phyloP scores from a whole-genome alignment of 768 basidiomycete genomes.

The Lyophyllum atratum region DNA sequence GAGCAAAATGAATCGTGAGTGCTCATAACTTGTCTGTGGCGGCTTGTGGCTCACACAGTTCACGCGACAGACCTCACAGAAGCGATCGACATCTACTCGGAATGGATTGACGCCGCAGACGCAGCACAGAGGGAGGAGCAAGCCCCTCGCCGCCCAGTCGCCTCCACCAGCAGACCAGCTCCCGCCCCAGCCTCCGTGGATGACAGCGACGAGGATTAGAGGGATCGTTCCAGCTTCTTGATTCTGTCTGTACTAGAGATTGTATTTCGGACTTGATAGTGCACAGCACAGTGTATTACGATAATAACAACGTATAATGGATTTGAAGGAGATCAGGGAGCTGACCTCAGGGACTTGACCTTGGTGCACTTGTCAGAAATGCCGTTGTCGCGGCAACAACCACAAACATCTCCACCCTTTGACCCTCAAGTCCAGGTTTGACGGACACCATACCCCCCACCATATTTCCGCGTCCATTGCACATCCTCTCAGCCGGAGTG shows the following conservation, averaged over 20 bases:
- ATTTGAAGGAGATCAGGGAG: constrained; percentile 5
- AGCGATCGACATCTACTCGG: constrained; percentile 86
- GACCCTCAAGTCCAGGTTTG: constrained; percentile 13
- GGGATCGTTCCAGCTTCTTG: constrained; percentile 5
- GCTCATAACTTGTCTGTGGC: constrained; percentile 2
- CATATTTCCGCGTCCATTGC: constrained; percentile 8
- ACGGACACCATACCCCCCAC: constrained; percentile 16
- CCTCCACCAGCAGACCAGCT: constrained; percentile 60
- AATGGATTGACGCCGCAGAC: constrained; percentile 90
- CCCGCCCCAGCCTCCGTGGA: constrained; percentile 44
- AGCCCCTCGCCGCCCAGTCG: constrained; percentile 50
- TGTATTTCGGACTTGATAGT: constrained; percentile 16
- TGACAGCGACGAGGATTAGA: constrained; percentile 54
- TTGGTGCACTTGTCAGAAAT: constrained; percentile 3
- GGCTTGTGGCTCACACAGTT: constrained; percentile 6
- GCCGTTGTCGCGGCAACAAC: constrained; percentile 26
- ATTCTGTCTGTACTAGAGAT: constrained; percentile 12
- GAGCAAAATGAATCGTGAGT: constrained; percentile 83
- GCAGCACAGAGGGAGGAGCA: constrained; percentile 71
- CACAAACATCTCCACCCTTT: constrained; percentile 24
- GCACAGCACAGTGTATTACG: constrained; percentile 11
- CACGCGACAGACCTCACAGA: constrained; percentile 72
- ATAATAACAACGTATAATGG: constrained; percentile 9
- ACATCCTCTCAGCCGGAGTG: constrained; percentile 18
- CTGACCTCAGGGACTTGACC: neutral